These are phyloP conservation scores for Colletotrichum liaoningense DNA, from an alignment of 2,329 filamentous ascomycete genomes.

Conservation along the genomic window DNA sequence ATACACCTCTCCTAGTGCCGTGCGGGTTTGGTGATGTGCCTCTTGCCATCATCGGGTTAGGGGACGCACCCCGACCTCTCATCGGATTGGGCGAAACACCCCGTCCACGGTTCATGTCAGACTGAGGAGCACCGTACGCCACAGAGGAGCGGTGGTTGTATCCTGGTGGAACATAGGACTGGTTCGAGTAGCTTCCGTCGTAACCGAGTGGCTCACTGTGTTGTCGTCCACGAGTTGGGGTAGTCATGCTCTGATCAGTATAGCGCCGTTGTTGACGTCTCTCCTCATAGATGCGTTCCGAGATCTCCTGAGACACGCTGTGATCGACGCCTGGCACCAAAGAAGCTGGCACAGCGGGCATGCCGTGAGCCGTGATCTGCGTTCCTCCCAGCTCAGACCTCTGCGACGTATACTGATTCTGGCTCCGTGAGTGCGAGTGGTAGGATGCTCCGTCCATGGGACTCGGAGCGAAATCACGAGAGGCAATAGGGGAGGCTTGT, in stretches of 20 bases:
- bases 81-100: conserved; percentile 54
- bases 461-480: conserved; percentile 49
- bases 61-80: conserved; percentile 19
- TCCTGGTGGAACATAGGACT: conserved; percentile 51
- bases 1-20: conserved; percentile 51
- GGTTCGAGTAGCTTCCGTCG: conserved; percentile 39
- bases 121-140: conserved; percentile 49
- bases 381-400: conserved; percentile 51
- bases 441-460: conserved; percentile 43
- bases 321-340: conserved; percentile 72
- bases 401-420: conserved; percentile 45
- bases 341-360: conserved; percentile 65
- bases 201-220: conserved; percentile 42
- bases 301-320: conserved; percentile 65
- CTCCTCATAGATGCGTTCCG: conserved; percentile 68
- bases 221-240: conserved; percentile 55
- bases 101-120: conserved; percentile 40
- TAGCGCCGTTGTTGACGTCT: conserved; percentile 60
- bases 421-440: conserved; percentile 42
- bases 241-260: conserved; percentile 51
- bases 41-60: conserved; percentile 57
- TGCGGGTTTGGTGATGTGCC: conserved; percentile 38
- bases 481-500: conserved; percentile 44
- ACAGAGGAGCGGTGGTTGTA: conserved; percentile 56
- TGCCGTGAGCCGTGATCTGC: conserved; percentile 50